These are phyloP conservation scores for Yamadazyma triangularis DNA, from an alignment of 1,139 yeast genomes.

Conservation along the genomic window DNA sequence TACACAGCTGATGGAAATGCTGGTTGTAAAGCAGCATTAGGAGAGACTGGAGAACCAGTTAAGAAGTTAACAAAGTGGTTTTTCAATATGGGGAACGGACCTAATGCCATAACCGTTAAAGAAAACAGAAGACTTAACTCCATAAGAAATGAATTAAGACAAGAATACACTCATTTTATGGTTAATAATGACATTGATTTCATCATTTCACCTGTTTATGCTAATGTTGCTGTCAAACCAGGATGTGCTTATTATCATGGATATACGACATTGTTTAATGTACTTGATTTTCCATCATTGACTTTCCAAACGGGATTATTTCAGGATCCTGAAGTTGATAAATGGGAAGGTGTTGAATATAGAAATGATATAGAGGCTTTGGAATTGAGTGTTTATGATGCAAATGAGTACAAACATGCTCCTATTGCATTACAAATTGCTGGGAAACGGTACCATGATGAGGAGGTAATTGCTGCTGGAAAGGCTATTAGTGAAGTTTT, in stretches of 20 bases:
- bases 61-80: constrained; percentile 26
- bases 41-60: constrained; percentile 12
- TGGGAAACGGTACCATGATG: constrained; percentile 32
- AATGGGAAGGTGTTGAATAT: constrained; percentile 27
- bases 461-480: constrained; percentile 35
- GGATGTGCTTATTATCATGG: constrained; percentile 71
- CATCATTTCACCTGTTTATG: background rate
- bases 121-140: constrained; percentile 45
- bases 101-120: constrained; percentile 28
- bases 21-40: constrained; percentile 10
- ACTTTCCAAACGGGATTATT: background rate
- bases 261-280: constrained; percentile 11
- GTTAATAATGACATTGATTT: background rate
- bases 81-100: constrained; percentile 53
- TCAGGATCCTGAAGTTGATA: constrained; percentile 37
- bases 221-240: constrained; percentile 20
- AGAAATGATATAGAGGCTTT: constrained; percentile 42
- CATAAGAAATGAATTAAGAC: constrained; percentile 47
- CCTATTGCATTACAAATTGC: constrained; percentile 31
- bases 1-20: constrained; percentile 40
- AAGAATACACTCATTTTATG: constrained; percentile 35
- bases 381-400: constrained; percentile 14
- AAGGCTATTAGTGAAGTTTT: constrained; percentile 23
- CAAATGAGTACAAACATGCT: constrained; percentile 26
- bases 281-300: background rate